Percentiles rank a stretch among this genome's conserved stretches.
phyloP scores from a whole-genome alignment of 495 filamentous ascomycete genomes.

The Trichoderma asperelloides region DNA sequence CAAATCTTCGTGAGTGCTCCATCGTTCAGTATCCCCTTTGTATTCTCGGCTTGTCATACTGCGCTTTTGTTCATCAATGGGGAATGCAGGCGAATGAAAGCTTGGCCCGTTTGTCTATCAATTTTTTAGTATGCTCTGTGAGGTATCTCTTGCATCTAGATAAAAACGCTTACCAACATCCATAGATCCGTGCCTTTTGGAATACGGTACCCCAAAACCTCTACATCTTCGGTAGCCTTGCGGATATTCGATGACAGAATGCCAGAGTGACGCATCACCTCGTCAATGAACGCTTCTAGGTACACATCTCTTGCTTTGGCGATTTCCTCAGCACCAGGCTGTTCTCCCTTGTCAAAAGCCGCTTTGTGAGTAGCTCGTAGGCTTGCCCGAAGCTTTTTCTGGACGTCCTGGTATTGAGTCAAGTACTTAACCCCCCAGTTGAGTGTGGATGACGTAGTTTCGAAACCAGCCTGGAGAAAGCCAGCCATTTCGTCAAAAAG shows the following conservation, averaged over 20 bases:
- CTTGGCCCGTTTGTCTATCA: conserved; percentile 21
- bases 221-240: conserved; percentile 18
- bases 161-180: too few relatives aligned
- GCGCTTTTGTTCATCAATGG: conserved; percentile 12
- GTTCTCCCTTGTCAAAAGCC: conserved; percentile 12
- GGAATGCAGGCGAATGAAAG: conserved; percentile 11
- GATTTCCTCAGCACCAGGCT: conserved; percentile 19
- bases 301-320: conserved; percentile 20
- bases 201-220: conserved; percentile 22
- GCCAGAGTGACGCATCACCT: conserved; percentile 20
- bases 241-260: conserved; percentile 15
- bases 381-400: conserved; percentile 17
- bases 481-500: conserved; percentile 22
- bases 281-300: conserved; percentile 29
- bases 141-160: too few relatives aligned
- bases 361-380: conserved; percentile 14
- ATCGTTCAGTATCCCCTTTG: conserved; percentile 7
- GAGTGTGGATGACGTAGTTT: conserved; percentile 15
- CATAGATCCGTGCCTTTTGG: conserved; percentile 26
- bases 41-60: conserved; percentile 13
- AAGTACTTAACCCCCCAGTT: conserved; percentile 18
- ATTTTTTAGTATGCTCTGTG: too few relatives aligned
- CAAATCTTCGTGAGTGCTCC: conserved; percentile 18
- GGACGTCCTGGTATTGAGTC: conserved; percentile 17
- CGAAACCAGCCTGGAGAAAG: conserved; percentile 17